Evolutionary conservation across 2,329 filamentous ascomycete species (phyloP), one percentile per base, ranked within the genome.

Genomic region (Cercospora sp.): DNA sequence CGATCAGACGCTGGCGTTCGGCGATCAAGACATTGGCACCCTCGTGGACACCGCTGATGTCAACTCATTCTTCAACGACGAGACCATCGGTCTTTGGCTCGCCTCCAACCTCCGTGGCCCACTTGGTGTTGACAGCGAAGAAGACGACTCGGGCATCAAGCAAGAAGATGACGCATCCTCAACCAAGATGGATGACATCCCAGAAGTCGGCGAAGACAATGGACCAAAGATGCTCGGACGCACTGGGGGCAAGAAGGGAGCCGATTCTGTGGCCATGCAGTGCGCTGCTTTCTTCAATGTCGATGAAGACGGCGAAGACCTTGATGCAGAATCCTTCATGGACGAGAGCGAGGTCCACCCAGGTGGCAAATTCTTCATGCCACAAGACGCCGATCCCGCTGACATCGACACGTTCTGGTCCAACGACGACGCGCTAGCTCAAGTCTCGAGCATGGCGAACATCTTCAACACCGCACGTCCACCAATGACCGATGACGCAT

Each of bases 301-400:
- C 28, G 32, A 28, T 51, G 49, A 64, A 12, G 34, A 45, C 34
- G 32, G 61, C n/a, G 61, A 57, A 57, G 53, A 57, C 13, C 12
- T 24, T 30, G n/a, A 16, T 57, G 28, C 16, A 45, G 26, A 10
- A 40, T 9, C 18, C 18, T 28, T 16, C 24, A 8, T 43, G 13
- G 9, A 57, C 5, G 12, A 55, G n/a, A 21, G 10, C 45, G 62
- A 45, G 24, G n/a, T 45, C 7, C 26, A 5, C n/a, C 16, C 18
- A 5, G 43, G 43, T 24, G 62, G 61, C 21, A 62, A 53, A 4
- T 68, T 55, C 55, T 68, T 51, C 26, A 40, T 65, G 9, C 60
- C 66, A 26, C 61, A 68, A 18, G 53, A 21, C 18, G n/a, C 49
- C 24, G 49, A 57, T 21, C 34, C 18, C 32, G 34, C 59, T 61